Percentiles rank a stretch among this genome's conserved stretches.
Evolutionary conservation across 2,329 filamentous ascomycete genomes (phyloP).

Genomic region (Aspergillus terreus): DNA sequence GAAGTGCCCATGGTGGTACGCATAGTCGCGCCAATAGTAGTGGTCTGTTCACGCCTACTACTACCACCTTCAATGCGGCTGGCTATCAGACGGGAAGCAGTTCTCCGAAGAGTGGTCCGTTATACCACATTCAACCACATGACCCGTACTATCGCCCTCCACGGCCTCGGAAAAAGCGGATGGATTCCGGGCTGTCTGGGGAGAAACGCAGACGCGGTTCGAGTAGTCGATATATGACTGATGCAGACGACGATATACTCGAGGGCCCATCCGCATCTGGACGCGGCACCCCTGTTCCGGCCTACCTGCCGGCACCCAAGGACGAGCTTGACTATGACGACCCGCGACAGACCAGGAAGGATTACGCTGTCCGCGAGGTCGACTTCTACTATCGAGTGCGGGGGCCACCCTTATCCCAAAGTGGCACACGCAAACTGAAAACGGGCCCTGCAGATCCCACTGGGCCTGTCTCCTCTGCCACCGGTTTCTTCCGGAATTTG

Average conservation of each 20-base stretch:
- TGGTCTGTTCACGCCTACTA: constrained; percentile 66
- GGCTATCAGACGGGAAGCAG: constrained; percentile 47
- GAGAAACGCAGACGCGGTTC: constrained; percentile 43
- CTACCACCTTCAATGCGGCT: constrained; percentile 56
- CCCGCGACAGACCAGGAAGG: constrained; percentile 58
- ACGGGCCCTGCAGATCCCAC: constrained; percentile 95
- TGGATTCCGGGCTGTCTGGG: constrained; percentile 47
- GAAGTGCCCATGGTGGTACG: constrained; percentile 43
- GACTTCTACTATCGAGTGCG: constrained; percentile 96
- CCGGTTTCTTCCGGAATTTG: constrained; percentile 79
- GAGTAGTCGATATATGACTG: constrained; percentile 23
- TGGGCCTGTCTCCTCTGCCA: constrained; percentile 81
- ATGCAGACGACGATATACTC: constrained; percentile 29
- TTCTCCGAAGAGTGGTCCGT: constrained; percentile 39
- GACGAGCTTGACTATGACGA: constrained; percentile 55
- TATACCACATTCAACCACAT: constrained; percentile 49
- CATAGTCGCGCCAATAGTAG: constrained; percentile 57
- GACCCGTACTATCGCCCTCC: constrained; percentile 91
- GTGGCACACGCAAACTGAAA: constrained; percentile 77
- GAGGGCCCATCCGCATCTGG: constrained; percentile 42
- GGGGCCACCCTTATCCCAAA: constrained; percentile 79
- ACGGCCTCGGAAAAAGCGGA: constrained; percentile 63
- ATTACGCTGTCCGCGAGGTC: constrained; percentile 91
- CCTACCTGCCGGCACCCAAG: constrained; percentile 50
- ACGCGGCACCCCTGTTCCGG: constrained; percentile 49